Conservation (phyloP, 1,284 basidiomycete genomes). For the Rhizoctonia solani region DNA sequence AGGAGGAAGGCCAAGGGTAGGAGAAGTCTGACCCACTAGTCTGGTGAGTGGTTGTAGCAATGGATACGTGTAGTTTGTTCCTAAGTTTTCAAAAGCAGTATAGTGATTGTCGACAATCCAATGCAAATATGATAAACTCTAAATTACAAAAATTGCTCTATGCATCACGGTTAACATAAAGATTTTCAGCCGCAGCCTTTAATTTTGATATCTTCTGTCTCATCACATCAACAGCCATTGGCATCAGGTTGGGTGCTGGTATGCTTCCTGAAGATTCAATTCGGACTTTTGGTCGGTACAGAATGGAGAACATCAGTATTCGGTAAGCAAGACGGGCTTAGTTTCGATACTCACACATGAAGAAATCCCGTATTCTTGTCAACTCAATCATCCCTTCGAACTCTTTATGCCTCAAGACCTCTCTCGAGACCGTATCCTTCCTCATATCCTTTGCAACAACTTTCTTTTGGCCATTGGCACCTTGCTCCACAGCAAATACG, state of each 20-base stretch:
- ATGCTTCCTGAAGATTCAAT: constrained; percentile 92
- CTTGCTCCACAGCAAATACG: constrained; percentile 72
- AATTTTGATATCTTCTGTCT: constrained; percentile 74
- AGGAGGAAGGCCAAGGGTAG: constrained; percentile 62
- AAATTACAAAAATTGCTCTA: not conserved
- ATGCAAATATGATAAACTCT: too few species aligned
- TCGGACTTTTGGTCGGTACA: constrained; percentile 60
- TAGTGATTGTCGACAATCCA: not conserved
- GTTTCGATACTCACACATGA: constrained; percentile 71
- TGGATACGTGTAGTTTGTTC: not conserved
- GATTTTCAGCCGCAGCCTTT: constrained; percentile 57
- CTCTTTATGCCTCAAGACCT: constrained; percentile 91
- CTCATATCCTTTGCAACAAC: constrained; percentile 63
- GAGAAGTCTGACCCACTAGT: constrained; percentile 61
- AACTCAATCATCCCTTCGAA: constrained; percentile 86
- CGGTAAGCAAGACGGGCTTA: not conserved
- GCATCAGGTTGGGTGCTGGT: constrained; percentile 80
- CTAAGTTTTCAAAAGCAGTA: not conserved
- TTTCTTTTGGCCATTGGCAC: constrained; percentile 62
- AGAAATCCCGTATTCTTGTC: constrained; percentile 88
- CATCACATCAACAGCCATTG: constrained; percentile 83
- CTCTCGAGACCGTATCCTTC: constrained; percentile 89
- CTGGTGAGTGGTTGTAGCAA: not conserved
- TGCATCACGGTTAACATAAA: constrained; percentile 29
- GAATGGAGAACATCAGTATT: constrained; percentile 1